Evolutionary conservation across 306 rosid genomes (phyloP).

Genomic region (Crotalaria pallida): DNA sequence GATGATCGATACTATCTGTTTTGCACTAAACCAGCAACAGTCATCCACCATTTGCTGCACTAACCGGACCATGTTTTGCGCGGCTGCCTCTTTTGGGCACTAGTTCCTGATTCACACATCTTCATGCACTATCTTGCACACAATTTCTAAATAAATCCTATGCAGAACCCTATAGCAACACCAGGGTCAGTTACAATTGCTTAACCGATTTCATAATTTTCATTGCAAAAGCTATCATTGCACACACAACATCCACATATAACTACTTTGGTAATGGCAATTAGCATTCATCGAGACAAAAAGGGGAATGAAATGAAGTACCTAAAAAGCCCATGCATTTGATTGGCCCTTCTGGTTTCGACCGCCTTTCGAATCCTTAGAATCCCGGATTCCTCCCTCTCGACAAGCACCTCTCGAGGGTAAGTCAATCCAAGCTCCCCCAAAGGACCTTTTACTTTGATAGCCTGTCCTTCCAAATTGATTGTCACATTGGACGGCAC

Average conservation of each 20-base stretch:
- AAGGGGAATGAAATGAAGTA: slow-evolving; percentile 32
- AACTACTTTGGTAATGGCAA: neutral
- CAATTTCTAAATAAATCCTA: neutral
- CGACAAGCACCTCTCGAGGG: slow-evolving; percentile 76
- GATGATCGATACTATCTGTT: neutral
- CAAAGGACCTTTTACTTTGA: slow-evolving; percentile 83
- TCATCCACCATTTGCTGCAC: neutral
- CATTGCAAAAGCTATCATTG: neutral
- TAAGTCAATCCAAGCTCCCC: slow-evolving; percentile 75
- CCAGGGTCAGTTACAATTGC: neutral
- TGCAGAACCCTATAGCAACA: neutral
- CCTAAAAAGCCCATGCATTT: slow-evolving; percentile 98
- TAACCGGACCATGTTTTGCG: neutral
- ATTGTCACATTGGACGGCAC: slow-evolving; percentile 75
- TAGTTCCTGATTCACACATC: neutral
- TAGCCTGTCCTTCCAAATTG: slow-evolving; percentile 64
- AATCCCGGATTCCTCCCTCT: slow-evolving; percentile 58
- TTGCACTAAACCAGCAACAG: neutral
- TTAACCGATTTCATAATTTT: neutral
- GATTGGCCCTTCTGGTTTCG: slow-evolving; percentile 83
- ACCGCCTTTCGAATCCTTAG: slow-evolving; percentile 58
- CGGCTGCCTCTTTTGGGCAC: neutral
- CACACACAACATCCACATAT: neutral
- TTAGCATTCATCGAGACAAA: neutral
- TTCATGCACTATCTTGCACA: neutral